Conservation (phyloP, 2,329 filamentous ascomycete genomes). For the Cytospora chrysosperma region DNA sequence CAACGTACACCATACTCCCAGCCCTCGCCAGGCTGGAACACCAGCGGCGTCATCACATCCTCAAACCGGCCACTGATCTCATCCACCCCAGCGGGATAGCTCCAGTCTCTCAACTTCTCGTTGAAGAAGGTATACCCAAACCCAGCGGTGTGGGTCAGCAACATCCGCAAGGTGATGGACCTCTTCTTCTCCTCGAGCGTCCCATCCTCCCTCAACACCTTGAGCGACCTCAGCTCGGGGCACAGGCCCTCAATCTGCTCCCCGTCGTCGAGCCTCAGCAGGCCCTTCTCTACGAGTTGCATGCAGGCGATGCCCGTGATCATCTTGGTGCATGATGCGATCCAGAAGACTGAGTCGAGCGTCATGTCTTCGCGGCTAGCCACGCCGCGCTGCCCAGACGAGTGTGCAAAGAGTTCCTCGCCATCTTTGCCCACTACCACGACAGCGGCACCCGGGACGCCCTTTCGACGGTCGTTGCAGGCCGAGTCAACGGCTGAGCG, state of each 20-base stretch:
- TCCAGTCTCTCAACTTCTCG: slow-evolving; percentile 46
- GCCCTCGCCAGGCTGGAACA: slow-evolving; percentile 61
- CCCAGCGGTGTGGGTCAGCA: slow-evolving; percentile 55
- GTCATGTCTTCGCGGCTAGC: slow-evolving; percentile 22
- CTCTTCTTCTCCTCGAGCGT: slow-evolving; percentile 44
- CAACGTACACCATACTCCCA: slow-evolving; percentile 60
- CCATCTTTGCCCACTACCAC: slow-evolving; percentile 49
- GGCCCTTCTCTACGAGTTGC: slow-evolving; percentile 49
- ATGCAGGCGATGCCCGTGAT: slow-evolving; percentile 52
- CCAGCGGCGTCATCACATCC: slow-evolving; percentile 53
- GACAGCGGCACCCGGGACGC: slow-evolving; percentile 46
- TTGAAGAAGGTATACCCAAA: slow-evolving; percentile 59
- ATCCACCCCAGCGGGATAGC: slow-evolving; percentile 50
- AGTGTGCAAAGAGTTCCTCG: slow-evolving; percentile 46
- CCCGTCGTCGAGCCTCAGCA: slow-evolving; percentile 28
- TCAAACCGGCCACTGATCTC: slow-evolving; percentile 56
- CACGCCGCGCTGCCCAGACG: slow-evolving; percentile 46
- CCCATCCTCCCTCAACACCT: slow-evolving; percentile 43
- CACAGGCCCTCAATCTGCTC: slow-evolving; percentile 34
- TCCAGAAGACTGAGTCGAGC: slow-evolving; percentile 57
- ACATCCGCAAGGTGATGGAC: slow-evolving; percentile 56
- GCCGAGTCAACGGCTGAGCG: slow-evolving; percentile 38
- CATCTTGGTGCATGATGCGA: slow-evolving; percentile 59
- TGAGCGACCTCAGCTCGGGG: slow-evolving; percentile 48
- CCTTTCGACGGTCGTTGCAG: slow-evolving; percentile 36